A percentile compares a stretch with the other conserved stretches of the same genome.
Conservation (phyloP, 768 basidiomycete genomes). For the Sporobolomyces phaffii region DNA sequence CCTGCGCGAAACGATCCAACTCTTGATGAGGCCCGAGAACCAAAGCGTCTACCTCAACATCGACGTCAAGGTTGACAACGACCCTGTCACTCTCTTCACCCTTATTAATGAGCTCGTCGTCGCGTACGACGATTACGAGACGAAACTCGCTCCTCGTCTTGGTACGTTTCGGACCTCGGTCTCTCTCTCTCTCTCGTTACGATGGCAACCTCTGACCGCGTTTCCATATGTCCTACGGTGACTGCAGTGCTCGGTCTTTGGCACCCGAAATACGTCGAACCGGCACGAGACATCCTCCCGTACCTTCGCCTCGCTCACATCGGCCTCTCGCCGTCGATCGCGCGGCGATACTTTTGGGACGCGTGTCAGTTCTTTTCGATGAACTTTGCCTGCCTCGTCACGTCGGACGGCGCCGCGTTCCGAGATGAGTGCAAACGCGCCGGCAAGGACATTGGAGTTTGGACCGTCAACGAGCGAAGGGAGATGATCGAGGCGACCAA, state of each 20-base stretch:
- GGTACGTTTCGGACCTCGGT: conserved; percentile 63
- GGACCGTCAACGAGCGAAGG: conserved; percentile 80
- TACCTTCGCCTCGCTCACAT: conserved; percentile 82
- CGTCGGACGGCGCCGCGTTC: conserved; percentile 66
- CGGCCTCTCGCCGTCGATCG: conserved; percentile 63
- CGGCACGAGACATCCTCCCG: conserved; percentile 68
- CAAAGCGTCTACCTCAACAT: conserved; percentile 59
- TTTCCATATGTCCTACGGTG: too few species aligned
- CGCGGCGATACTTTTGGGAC: conserved; percentile 82
- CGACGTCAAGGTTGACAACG: conserved; percentile 83
- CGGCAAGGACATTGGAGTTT: conserved; percentile 64
- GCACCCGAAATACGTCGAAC: conserved; percentile 82
- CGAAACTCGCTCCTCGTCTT: conserved; percentile 68
- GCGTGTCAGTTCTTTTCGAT: conserved; percentile 82
- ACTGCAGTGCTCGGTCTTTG: conserved; percentile 75
- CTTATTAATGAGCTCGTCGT: conserved; percentile 67
- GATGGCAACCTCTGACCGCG: too few species aligned
- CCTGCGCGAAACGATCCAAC: conserved; percentile 71
- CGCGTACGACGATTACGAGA: conserved; percentile 65
- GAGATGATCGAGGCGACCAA: conserved; percentile 49
- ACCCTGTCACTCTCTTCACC: conserved; percentile 74
- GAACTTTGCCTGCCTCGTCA: conserved; percentile 64
- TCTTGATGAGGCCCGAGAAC: conserved; percentile 61
- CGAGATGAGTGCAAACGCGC: conserved; percentile 64
- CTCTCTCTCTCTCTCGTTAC: conserved; percentile 58